Base-by-base conservation (phyloP, 2,329 filamentous ascomycete genomes). In the Ambrosiella cleistominuta region DNA sequence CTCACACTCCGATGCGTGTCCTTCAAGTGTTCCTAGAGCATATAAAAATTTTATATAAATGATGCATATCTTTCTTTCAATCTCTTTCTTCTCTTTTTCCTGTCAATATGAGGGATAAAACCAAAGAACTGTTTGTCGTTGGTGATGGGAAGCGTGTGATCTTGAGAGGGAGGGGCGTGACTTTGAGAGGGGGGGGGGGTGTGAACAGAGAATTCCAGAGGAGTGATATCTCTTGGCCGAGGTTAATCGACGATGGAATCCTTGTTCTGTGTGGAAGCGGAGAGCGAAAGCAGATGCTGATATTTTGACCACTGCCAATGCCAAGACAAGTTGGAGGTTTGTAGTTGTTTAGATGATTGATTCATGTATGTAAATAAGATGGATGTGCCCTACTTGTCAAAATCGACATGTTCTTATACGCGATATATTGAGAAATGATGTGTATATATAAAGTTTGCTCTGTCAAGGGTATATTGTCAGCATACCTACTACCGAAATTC, bases 171-270 rank as follows among this genome's bases (percentile, higher is more conserved):
- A 15, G 44, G n/a, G 44, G 27, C 4, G 44, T 47, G 44, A 19
- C 44, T 7, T 47, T 13, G 13, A 15, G n/a, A 17, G 40, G 44
- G 44, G 5, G 44, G n/a, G 44, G 44, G 40, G 44, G 44, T 47
- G 44, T 47, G 44, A 47, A 47, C 44, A 17, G 44, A 47, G 44
- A 5, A 11, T 47, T 47, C 44, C 44, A 47, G 12, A 47, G 7
- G 44, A 47, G 8, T n/a, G 40, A 8, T 4, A 47, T 47, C 44
- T 47, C 44, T 57, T 57, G 55, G 45, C 55, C 55, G 55, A 57
- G 55, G 55, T 57, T 57, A 57, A 57, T 40, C 42, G 12, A 37
- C 37, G 12, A 15, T n/a, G n/a, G 13, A 27, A 57, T 57, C 55
- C 55, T 57, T 49, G 42, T 17, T 17, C 35, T 39, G 12, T 37